phyloP scores from a whole-genome alignment of 2,329 filamentous ascomycete genomes.

The Geosmithia morbida region DNA sequence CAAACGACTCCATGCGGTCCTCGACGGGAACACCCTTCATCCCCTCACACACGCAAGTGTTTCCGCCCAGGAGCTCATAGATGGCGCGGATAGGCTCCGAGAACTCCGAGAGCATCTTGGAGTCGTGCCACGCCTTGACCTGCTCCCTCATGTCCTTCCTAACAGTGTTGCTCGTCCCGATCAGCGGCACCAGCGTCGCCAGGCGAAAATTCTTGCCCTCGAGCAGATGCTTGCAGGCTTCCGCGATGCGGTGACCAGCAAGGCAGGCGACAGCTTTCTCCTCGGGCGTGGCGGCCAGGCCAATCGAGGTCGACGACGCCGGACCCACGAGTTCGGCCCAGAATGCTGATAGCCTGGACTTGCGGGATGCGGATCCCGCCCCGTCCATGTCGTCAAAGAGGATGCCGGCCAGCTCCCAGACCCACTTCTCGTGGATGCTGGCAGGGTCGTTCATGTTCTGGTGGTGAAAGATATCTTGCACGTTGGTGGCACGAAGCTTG shows the following conservation, averaged over 20 bases:
- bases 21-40: conserved; percentile 59
- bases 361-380: conserved; percentile 26
- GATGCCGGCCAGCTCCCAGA: conserved; percentile 79
- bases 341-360: conserved; percentile 53
- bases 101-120: conserved; percentile 79
- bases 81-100: conserved; percentile 69
- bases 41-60: conserved; percentile 72
- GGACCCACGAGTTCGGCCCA: conserved; percentile 53
- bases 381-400: conserved; percentile 59
- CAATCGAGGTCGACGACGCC: conserved; percentile 36
- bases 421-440: conserved; percentile 50
- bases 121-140: conserved; percentile 69
- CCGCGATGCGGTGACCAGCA: conserved; percentile 62
- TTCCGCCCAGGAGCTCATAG: conserved; percentile 80
- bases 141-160: conserved; percentile 68
- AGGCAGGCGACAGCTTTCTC: conserved; percentile 75
- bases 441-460: conserved; percentile 26
- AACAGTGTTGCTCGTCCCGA: conserved; percentile 56
- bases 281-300: conserved; percentile 50
- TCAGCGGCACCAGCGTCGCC: conserved; percentile 70
- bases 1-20: conserved; percentile 66
- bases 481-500: conserved; percentile 20
- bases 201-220: conserved; percentile 68
- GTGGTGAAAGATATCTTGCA: conserved; percentile 24
- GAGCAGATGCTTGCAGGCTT: conserved; percentile 70